Evolutionary conservation across 768 basidiomycete genomes (phyloP).

Genomic region (Boletus subparvulus): DNA sequence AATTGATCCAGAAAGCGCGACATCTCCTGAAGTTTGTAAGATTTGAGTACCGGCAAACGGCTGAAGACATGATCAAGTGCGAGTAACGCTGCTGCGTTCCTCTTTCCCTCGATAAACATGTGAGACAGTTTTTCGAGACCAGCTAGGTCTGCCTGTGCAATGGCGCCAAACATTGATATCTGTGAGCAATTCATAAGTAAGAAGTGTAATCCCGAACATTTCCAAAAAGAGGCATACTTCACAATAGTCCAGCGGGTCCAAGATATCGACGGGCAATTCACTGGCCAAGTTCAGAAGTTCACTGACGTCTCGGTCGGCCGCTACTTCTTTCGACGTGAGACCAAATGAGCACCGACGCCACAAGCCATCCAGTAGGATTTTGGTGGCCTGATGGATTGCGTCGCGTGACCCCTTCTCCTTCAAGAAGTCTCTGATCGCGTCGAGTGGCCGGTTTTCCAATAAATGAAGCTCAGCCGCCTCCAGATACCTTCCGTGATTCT

Average conservation of each 20-base stretch:
- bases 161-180: constrained; percentile 36
- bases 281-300: constrained; percentile 27
- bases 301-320: background rate
- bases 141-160: constrained; percentile 20
- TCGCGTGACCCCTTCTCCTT: constrained; percentile 28
- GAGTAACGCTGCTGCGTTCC: constrained; percentile 5
- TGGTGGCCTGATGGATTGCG: constrained; percentile 36
- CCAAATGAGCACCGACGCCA: constrained; percentile 50
- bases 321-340: constrained; percentile 8
- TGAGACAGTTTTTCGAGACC: constrained; percentile 35
- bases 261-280: constrained; percentile 3
- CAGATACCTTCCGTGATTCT: constrained; percentile 37
- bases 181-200: background rate
- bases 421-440: constrained; percentile 49
- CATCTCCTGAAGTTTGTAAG: constrained; percentile 19
- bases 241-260: constrained; percentile 4
- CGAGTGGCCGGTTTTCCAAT: constrained; percentile 43
- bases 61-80: constrained; percentile 7
- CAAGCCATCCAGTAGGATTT: constrained; percentile 42
- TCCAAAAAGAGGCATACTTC: constrained; percentile 9
- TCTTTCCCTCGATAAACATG: constrained; percentile 22
- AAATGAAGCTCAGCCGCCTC: constrained; percentile 57
- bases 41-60: constrained; percentile 15
- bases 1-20: constrained; percentile 1
- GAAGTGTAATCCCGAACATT: background rate